phyloP scores from a whole-genome alignment of 306 rosid genomes.

The Hippophae rhamnoides region DNA sequence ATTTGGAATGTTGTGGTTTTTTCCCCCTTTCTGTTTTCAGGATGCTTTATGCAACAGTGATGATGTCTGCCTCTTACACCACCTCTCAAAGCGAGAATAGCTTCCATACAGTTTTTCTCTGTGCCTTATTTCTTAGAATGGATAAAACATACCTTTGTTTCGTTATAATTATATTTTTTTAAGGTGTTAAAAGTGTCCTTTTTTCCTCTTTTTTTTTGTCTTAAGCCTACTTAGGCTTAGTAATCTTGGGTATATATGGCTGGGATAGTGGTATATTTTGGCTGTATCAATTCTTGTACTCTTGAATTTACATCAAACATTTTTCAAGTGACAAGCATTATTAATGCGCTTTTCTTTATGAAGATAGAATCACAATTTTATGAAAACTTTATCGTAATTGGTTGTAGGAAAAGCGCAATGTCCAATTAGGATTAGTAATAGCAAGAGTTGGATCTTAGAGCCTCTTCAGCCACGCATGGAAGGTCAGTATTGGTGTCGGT shows the following conservation, averaged over 20 bases:
- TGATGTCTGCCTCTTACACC: too few species aligned
- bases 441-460: background rate
- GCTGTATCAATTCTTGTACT: too few species aligned
- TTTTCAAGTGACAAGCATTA: background rate
- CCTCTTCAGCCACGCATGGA: background rate
- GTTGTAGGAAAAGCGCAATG: background rate
- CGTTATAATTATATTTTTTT: too few species aligned
- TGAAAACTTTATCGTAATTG: background rate
- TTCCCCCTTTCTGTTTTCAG: background rate
- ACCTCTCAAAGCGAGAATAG: background rate
- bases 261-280: background rate
- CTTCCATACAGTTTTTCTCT: background rate
- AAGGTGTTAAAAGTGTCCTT: too few species aligned
- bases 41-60: too few species aligned
- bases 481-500: conserved; percentile 3
- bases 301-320: background rate
- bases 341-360: background rate
- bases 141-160: too few species aligned
- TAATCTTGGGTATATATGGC: background rate
- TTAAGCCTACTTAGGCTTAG: background rate
- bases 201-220: too few species aligned
- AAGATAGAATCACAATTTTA: background rate
- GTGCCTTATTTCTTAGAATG: background rate
- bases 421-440: background rate
- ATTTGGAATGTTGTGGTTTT: too few species aligned